Base-by-base conservation (phyloP, 768 basidiomycete genomes). In the Boletus speciosus region DNA sequence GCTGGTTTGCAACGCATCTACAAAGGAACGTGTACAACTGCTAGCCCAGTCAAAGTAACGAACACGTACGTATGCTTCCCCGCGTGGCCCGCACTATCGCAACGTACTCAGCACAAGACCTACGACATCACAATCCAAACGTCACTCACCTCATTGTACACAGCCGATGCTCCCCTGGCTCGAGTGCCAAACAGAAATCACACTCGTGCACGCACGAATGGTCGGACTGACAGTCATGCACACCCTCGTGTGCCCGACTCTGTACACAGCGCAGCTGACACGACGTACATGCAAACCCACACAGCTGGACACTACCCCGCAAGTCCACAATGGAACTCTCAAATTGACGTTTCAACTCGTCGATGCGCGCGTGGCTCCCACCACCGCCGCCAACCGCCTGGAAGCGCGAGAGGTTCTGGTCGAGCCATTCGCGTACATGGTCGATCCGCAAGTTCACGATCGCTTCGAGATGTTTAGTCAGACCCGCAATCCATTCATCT, bases 191-290 rank as follows among this genome's bases (percentile, higher is more conserved):
- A 35, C 66, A 66, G 56, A 77, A 81, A 37, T 74, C 70, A 54
- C 84, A 84, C 11, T 51, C 32, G 36, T 73, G 71, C 5, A 52
- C 49, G 53, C 84, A 86, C 4, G 56, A 32, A 57, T 85, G 84
- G 21, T 68, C 57, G 0, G 84, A 80, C 29, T 66, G 65, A 54
- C 84, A 86, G 48, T 81, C 66, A 55, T 86, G 84, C 1, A 46
- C 49, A 6, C 67, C 66, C 7, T 74, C 73, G 52, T 86, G 85
- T 15, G 68, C 69, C 6, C 76, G 73, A 49, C 69, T 68, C 25
- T 69, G 73, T 9, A 83, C 47, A 54, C 85, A 86, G 21, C 68
- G 57, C 2, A 85, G 67, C 40, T 79, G 73, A 60, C 85, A 86
- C 5, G 52, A 52, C 1, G 59, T 55, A 57, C 85, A 86, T 47